These are phyloP conservation scores for Stenocarpella maydis DNA, from an alignment of 2,329 filamentous ascomycete species.

Conservation along the genomic window DNA sequence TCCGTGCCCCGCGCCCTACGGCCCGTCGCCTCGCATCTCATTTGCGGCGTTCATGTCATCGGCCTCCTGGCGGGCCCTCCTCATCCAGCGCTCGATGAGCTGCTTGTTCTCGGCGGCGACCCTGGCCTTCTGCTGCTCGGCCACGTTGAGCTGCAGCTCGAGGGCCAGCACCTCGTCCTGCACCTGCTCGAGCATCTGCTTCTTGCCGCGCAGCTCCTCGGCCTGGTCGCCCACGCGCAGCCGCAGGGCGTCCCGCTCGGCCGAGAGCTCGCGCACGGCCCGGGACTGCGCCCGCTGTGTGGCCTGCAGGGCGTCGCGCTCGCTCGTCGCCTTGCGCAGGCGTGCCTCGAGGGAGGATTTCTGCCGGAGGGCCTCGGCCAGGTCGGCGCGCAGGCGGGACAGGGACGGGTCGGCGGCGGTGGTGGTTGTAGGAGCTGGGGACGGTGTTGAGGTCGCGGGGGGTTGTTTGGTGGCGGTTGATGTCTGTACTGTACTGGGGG, in stretches of 20 bases:
- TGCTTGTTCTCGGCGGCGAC: constrained; percentile 86
- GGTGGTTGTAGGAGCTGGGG: background rate
- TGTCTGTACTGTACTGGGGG: constrained; percentile 24
- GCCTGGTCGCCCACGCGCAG: constrained; percentile 80
- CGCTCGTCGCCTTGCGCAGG: constrained; percentile 67
- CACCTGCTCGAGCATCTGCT: constrained; percentile 83
- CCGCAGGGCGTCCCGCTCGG: constrained; percentile 68
- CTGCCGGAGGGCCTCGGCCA: constrained; percentile 79
- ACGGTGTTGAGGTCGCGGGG: background rate
- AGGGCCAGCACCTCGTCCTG: constrained; percentile 93
- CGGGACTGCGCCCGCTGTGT: constrained; percentile 67
- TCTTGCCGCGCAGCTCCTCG: constrained; percentile 85
- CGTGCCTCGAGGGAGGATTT: constrained; percentile 73
- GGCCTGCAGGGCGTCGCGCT: constrained; percentile 66
- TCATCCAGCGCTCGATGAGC: constrained; percentile 91
- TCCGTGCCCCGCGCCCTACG: too few relatives aligned
- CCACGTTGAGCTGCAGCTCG: constrained; percentile 87
- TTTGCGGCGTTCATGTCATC: constrained; percentile 82
- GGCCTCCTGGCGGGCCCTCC: constrained; percentile 83
- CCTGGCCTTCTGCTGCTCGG: constrained; percentile 77
- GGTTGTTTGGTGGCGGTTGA: constrained; percentile 36
- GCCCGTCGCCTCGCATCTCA: too few relatives aligned
- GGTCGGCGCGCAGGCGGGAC: constrained; percentile 70
- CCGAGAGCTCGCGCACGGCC: constrained; percentile 67
- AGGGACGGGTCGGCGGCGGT: constrained; percentile 45